Conservation (phyloP, 176 grass and related monocot genomes). For the Carex kokanica region DNA sequence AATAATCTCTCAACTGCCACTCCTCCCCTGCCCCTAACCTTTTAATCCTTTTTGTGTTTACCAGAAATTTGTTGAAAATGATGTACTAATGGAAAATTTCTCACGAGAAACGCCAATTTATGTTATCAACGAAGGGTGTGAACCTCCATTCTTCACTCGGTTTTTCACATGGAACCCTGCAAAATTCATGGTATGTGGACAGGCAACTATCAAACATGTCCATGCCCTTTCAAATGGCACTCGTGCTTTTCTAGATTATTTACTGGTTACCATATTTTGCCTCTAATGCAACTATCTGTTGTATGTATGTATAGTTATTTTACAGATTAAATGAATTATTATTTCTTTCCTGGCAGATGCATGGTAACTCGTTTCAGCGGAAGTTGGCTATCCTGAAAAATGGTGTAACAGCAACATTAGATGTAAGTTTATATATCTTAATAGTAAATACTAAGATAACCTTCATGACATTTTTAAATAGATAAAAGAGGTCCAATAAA, state of each 20-base stretch:
- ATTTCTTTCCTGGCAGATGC: conserved; percentile 67
- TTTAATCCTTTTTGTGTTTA: conserved; percentile 2
- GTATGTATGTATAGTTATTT: not conserved
- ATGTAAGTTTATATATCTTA: conserved; percentile 44
- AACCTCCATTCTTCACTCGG: conserved; percentile 81
- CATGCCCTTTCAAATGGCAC: not conserved
- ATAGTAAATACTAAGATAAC: not conserved
- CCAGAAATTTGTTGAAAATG: conserved; percentile 90
- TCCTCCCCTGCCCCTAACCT: not conserved
- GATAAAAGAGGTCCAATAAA: not conserved
- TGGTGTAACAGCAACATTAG: conserved; percentile 68
- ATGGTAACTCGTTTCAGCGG: conserved; percentile 95
- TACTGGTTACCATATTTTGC: not conserved
- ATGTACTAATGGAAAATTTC: conserved; percentile 88
- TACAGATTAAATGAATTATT: conserved; percentile 24
- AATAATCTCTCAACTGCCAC: not conserved
- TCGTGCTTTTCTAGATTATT: conserved; percentile 23
- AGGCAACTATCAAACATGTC: conserved; percentile 8
- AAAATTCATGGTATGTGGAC: conserved; percentile 80
- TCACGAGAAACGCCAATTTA: conserved; percentile 73
- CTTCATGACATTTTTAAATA: not conserved
- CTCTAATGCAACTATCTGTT: not conserved
- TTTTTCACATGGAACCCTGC: conserved; percentile 96
- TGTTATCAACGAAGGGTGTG: conserved; percentile 84
- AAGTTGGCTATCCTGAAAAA: conserved; percentile 82